A percentile compares a stretch with the other conserved stretches of the same genome.
phyloP scores from a whole-genome alignment of 2,329 filamentous ascomycete species.

The Myriangium duriaei region DNA sequence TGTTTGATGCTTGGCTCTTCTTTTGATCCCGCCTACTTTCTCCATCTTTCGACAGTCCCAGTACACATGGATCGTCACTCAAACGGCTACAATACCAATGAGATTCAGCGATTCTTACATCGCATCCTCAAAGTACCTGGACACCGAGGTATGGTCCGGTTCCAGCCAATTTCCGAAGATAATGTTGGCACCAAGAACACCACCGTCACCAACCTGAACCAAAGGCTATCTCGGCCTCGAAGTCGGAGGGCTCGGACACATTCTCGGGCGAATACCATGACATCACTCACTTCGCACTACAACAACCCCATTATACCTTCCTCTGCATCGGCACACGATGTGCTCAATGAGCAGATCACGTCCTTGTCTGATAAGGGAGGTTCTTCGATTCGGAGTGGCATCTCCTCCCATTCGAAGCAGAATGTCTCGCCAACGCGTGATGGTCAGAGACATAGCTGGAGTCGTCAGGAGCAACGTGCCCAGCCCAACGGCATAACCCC shows the following conservation, averaged over 20 bases:
- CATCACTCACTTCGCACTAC: constrained; percentile 3
- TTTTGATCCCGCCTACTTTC: constrained; percentile 66
- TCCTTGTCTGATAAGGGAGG: constrained; percentile 2
- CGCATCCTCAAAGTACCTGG: constrained; percentile 55
- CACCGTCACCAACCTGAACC: constrained; percentile 41
- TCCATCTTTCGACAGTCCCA: constrained; percentile 60
- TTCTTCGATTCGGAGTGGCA: constrained; percentile 3
- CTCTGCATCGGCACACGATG: constrained; percentile 2
- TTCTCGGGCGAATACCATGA: background rate
- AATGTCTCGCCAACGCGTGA: constrained; percentile 1
- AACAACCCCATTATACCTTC: constrained; percentile 1
- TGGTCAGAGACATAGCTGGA: background rate
- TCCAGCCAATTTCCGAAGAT: constrained; percentile 56
- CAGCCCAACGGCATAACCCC: constrained; percentile 2
- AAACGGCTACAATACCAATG: constrained; percentile 68
- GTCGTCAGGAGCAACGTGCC: background rate
- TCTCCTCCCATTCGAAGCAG: background rate
- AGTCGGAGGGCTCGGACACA: constrained; percentile 15
- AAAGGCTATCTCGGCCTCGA: constrained; percentile 16
- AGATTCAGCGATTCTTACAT: constrained; percentile 64
- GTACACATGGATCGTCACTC: constrained; percentile 56
- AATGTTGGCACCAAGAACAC: constrained; percentile 58
- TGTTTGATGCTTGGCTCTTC: constrained; percentile 64
- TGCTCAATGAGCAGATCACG: constrained; percentile 7
- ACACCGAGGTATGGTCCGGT: constrained; percentile 60